These are phyloP conservation scores for Dispira parvispora DNA, from an alignment of 192 early-diverging fungal species.

Conservation along the genomic window DNA sequence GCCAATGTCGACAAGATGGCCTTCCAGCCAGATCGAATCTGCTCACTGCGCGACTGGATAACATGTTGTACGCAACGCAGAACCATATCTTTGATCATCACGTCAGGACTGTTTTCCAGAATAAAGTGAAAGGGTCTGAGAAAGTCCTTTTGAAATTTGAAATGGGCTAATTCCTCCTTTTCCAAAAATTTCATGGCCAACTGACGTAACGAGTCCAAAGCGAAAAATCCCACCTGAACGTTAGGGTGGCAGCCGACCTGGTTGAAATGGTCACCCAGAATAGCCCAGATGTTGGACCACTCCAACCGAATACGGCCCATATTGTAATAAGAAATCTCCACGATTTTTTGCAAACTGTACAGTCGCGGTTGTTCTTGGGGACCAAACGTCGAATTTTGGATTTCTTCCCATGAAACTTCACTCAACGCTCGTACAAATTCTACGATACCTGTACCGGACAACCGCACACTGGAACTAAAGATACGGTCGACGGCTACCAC, in stretches of 20 bases:
- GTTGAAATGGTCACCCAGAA: conserved; percentile 71
- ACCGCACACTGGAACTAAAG: conserved; percentile 58
- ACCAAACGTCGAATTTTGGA: conserved; percentile 38
- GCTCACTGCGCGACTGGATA: conserved; percentile 48
- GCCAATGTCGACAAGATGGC: conserved; percentile 44
- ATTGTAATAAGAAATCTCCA: conserved; percentile 95
- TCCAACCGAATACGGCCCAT: conserved; percentile 89
- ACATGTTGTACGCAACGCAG: conserved; percentile 61
- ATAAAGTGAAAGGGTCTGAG: conserved; percentile 72
- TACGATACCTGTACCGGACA: conserved; percentile 69
- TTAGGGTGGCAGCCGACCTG: conserved; percentile 73
- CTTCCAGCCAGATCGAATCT: conserved; percentile 74
- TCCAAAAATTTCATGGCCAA: conserved; percentile 87
- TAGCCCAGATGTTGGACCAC: conserved; percentile 86
- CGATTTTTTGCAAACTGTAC: conserved; percentile 87
- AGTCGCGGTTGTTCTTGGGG: conserved; percentile 46
- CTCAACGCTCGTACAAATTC: conserved; percentile 80
- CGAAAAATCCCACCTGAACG: conserved; percentile 69
- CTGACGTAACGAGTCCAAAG: conserved; percentile 80
- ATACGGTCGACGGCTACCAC: conserved; percentile 72
- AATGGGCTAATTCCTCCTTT: conserved; percentile 86
- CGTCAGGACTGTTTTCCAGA: conserved; percentile 59
- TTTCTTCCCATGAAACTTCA: conserved; percentile 75
- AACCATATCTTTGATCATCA: conserved; percentile 58
- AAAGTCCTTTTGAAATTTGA: conserved; percentile 89